A percentile compares a stretch with the other conserved stretches of the same genome.
These are phyloP conservation scores for Yamadazyma friedrichii DNA, from an alignment of 1,139 yeast species.

Conservation along the genomic window DNA sequence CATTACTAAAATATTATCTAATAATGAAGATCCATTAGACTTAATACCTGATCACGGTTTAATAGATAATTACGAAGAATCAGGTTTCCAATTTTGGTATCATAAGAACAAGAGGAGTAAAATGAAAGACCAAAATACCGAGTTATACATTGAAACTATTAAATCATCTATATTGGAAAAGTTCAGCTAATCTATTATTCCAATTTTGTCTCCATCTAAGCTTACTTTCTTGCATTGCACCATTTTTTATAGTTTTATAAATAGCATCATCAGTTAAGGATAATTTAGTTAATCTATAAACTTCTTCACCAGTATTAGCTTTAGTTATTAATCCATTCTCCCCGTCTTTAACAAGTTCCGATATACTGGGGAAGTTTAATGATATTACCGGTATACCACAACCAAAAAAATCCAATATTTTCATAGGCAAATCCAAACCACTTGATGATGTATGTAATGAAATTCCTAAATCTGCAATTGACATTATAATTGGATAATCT, in stretches of 20 bases:
- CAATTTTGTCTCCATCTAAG: conserved; percentile 79
- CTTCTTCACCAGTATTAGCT: conserved; percentile 27
- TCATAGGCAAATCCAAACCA: conserved; percentile 96
- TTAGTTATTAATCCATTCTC: conserved; percentile 41
- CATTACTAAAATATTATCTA: conserved; percentile 39
- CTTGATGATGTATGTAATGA: conserved; percentile 90
- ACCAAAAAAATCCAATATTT: conserved; percentile 93
- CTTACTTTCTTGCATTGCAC: conserved; percentile 69
- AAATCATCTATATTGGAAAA: conserved; percentile 13
- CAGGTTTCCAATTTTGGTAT: conserved; percentile 55
- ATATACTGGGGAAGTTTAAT: conserved; percentile 68
- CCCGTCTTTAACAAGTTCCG: conserved; percentile 53
- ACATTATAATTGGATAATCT: conserved; percentile 76
- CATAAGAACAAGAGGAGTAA: conserved; percentile 20
- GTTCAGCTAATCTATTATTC: conserved; percentile 32
- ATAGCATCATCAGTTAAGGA: conserved; percentile 42
- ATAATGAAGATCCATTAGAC: conserved; percentile 23
- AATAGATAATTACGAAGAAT: conserved; percentile 44
- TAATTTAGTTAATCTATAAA: conserved; percentile 48
- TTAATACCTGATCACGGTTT: conserved; percentile 54
- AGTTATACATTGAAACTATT: conserved; percentile 5
- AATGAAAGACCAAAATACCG: conserved; percentile 41
- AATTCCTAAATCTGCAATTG: conserved; percentile 81
- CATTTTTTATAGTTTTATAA: conserved; percentile 46
- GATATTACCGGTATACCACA: conserved; percentile 93